Percentiles rank a stretch among this genome's conserved stretches.
Conservation (phyloP, 2,329 filamentous ascomycete species). For the Diaporthe ilicicola region DNA sequence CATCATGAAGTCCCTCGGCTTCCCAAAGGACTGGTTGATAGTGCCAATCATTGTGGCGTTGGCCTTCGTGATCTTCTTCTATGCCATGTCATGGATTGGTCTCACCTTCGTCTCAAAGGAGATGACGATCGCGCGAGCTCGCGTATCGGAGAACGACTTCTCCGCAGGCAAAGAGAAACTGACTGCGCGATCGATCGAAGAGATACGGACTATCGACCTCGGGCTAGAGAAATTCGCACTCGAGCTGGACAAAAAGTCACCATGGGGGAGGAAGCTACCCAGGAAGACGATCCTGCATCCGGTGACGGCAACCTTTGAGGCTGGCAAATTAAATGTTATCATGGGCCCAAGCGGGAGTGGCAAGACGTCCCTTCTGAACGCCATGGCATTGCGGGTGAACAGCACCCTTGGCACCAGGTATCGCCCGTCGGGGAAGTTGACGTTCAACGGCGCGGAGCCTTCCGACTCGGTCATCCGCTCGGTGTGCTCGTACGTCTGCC, state of each 20-base stretch:
- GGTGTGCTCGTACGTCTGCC: constrained; percentile 79
- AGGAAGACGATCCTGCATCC: constrained; percentile 71
- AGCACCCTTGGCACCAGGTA: constrained; percentile 71
- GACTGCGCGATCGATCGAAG: constrained; percentile 57
- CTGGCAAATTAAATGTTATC: constrained; percentile 76
- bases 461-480: constrained; percentile 75
- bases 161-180: constrained; percentile 78
- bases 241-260: constrained; percentile 67
- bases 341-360: constrained; percentile 84
- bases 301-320: constrained; percentile 71
- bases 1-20: constrained; percentile 73
- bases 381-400: constrained; percentile 74
- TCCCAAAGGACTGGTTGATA: constrained; percentile 73
- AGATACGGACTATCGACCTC: constrained; percentile 70
- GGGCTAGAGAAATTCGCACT: constrained; percentile 71
- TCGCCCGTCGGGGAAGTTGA: constrained; percentile 66
- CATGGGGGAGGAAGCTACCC: constrained; percentile 59
- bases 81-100: constrained; percentile 66
- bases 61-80: constrained; percentile 71
- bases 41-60: constrained; percentile 71
- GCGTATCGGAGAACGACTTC: constrained; percentile 65
- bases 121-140: constrained; percentile 73
- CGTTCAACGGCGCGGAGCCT: constrained; percentile 75
- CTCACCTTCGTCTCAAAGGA: constrained; percentile 72
- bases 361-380: constrained; percentile 78